These are phyloP conservation scores for Gynostemma pentaphyllum DNA, from an alignment of 306 rosid genomes.

Conservation along the genomic window DNA sequence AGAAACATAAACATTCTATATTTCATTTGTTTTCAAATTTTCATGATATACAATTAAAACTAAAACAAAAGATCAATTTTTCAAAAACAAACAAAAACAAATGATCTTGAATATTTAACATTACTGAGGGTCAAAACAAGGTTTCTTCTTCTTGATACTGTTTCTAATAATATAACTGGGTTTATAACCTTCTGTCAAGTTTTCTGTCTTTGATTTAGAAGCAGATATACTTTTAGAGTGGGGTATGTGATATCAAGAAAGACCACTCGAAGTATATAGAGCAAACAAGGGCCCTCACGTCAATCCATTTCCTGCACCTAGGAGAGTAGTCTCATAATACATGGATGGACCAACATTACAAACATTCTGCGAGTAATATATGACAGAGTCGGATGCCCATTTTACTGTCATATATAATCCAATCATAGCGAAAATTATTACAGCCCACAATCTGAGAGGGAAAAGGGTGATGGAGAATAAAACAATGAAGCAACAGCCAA, in stretches of 20 bases:
- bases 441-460: neutral
- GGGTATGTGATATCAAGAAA: no score
- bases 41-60: neutral
- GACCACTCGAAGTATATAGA: no score
- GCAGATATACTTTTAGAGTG: neutral
- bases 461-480: constrained; percentile 25
- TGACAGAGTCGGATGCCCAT: constrained; percentile 4
- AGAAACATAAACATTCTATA: no score
- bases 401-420: constrained; percentile 2
- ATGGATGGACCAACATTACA: constrained; percentile 17
- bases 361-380: constrained; percentile 11
- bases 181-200: neutral
- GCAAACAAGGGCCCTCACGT: constrained; percentile 28
- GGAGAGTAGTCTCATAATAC: constrained; percentile 4
- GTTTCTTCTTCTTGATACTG: neutral
- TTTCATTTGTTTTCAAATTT: neutral
- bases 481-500: constrained; percentile 25
- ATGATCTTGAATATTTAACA: no score
- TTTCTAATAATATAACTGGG: neutral
- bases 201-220: constrained; percentile 2
- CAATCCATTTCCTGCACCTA: constrained; percentile 11
- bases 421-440: neutral
- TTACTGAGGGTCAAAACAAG: neutral
- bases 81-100: no score
- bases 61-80: neutral